phyloP scores from a whole-genome alignment of 106 monocot species.

The Vanilla planifolia region DNA sequence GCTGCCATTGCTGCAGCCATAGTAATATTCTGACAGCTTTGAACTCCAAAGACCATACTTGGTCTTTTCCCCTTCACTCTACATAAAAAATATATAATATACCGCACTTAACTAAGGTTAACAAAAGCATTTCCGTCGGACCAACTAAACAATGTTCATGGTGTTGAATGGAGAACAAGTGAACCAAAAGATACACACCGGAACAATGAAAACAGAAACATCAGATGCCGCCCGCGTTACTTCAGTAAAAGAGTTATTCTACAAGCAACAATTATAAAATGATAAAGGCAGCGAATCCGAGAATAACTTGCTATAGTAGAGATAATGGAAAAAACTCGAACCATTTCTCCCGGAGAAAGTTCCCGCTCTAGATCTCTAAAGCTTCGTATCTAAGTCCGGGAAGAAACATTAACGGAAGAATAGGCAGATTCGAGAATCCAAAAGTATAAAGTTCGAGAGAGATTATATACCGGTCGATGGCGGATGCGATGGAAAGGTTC shows the following conservation, averaged over 20 bases:
- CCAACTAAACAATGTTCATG: not conserved
- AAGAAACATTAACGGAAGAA: not conserved
- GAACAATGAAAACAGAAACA: constrained; percentile 35
- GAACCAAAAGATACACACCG: constrained; percentile 25
- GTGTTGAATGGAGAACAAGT: not conserved
- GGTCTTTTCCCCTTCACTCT: constrained; percentile 32
- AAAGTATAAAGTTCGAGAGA: not conserved
- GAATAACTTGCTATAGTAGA: not conserved
- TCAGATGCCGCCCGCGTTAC: constrained; percentile 5
- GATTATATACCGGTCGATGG: constrained; percentile 5
- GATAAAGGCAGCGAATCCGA: not conserved
- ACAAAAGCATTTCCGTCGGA: not conserved
- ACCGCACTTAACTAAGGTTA: not conserved
- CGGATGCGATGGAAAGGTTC: not conserved
- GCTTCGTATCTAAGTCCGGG: constrained; percentile 18
- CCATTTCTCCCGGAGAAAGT: not conserved
- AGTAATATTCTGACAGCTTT: constrained; percentile 42
- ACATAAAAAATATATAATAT: constrained; percentile 2
- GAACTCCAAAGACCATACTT: constrained; percentile 60
- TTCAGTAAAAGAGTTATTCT: constrained; percentile 1
- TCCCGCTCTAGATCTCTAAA: not conserved
- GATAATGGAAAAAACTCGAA: not conserved
- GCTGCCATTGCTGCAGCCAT: constrained; percentile 79
- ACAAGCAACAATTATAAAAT: not conserved
- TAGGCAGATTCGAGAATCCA: not conserved